Conservation (phyloP, 257 asterid species). For the Craterostigma plantagineum region DNA sequence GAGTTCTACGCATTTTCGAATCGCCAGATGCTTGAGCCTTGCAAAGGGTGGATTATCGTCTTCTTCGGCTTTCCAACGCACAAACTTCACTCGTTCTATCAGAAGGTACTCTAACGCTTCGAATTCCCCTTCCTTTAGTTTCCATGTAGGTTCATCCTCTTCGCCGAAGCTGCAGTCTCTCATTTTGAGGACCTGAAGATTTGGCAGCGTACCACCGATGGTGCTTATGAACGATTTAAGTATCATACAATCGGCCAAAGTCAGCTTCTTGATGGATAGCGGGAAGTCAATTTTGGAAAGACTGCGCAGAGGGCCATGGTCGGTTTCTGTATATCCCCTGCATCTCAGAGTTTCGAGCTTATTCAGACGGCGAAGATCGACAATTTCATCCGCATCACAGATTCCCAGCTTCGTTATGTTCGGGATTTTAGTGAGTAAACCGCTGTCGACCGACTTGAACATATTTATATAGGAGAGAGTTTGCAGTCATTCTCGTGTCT, state of each 20-base stretch:
- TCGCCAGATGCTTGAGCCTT: not conserved
- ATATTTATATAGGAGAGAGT: conserved; percentile 5
- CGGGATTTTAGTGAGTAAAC: conserved; percentile 10
- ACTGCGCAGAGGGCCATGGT: not conserved
- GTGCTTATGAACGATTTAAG: not conserved
- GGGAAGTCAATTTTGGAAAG: not conserved
- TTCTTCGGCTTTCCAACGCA: not conserved
- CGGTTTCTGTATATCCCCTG: not conserved
- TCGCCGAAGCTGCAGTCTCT: not conserved
- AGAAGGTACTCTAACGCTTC: not conserved
- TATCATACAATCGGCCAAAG: not conserved
- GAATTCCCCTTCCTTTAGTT: not conserved
- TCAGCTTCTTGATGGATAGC: not conserved
- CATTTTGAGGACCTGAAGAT: not conserved
- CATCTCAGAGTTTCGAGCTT: conserved; percentile 13
- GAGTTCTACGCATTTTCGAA: not conserved
- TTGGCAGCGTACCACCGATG: not conserved
- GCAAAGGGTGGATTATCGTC: not conserved
- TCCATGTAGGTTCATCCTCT: not conserved
- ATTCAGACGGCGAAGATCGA: conserved; percentile 9
- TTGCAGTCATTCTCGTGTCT: conserved; percentile 9
- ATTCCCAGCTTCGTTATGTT: conserved; percentile 16
- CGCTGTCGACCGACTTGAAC: not conserved
- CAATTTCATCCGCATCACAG: not conserved
- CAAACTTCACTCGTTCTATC: not conserved